Evolutionary conservation across 2,329 filamentous ascomycete species (phyloP).

Genomic region (Malbranchea zuffiana): DNA sequence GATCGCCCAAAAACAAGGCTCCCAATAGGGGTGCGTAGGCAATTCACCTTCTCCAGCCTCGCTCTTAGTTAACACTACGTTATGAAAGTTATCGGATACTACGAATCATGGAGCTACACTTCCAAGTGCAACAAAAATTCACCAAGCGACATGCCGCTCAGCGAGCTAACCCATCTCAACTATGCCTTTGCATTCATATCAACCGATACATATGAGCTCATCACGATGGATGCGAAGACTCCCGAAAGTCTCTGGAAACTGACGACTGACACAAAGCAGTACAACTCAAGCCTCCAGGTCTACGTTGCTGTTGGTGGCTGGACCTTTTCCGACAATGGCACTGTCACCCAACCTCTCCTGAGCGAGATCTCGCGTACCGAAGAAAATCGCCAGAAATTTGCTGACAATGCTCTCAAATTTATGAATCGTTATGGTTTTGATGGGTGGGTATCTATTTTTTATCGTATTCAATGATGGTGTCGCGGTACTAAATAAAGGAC

Average conservation of each 20-base stretch:
- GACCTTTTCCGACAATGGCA: slow-evolving; percentile 25
- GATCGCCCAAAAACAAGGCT: too few relatives aligned
- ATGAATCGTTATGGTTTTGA: slow-evolving; percentile 10
- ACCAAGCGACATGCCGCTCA: background rate
- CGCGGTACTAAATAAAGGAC: too few relatives aligned
- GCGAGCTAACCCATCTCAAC: slow-evolving; percentile 19
- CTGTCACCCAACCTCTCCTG: slow-evolving; percentile 14
- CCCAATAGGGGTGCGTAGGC: background rate
- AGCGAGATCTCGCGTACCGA: slow-evolving; percentile 16
- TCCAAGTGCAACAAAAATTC: slow-evolving; percentile 15
- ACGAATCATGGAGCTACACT: slow-evolving; percentile 22
- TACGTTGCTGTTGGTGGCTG: slow-evolving; percentile 35
- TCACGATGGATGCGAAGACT: slow-evolving; percentile 17
- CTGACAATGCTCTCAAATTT: slow-evolving; percentile 1
- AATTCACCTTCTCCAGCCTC: background rate
- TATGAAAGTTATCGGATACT: slow-evolving; percentile 25
- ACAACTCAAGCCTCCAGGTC: slow-evolving; percentile 20
- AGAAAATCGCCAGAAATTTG: slow-evolving; percentile 2
- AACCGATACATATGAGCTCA: slow-evolving; percentile 19
- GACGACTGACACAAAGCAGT: slow-evolving; percentile 26
- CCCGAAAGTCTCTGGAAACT: slow-evolving; percentile 15
- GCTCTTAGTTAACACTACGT: background rate
- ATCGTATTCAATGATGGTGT: too few relatives aligned
- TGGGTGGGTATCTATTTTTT: too few relatives aligned
- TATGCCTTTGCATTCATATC: slow-evolving; percentile 35